Evolutionary conservation across 2,329 filamentous ascomycete genomes (phyloP).

Genomic region (Penicillium sp.): DNA sequence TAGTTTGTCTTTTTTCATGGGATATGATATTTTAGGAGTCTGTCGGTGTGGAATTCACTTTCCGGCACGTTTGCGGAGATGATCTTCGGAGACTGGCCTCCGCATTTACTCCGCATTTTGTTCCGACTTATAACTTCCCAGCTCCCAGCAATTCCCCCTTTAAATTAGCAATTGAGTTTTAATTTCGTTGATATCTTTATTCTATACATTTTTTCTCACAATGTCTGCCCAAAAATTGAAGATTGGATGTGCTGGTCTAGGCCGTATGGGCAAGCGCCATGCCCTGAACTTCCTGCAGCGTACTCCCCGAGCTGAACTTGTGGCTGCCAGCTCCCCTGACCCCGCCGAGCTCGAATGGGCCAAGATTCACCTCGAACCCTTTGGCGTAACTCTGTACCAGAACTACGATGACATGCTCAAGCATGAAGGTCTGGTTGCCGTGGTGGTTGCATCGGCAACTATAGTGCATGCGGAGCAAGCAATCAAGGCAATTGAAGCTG

Average conservation of each 20-base stretch:
- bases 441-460: slow-evolving; percentile 56
- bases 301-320: slow-evolving; percentile 49
- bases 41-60: slow-evolving; percentile 19
- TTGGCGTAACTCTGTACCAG: slow-evolving; percentile 52
- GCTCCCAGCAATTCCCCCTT: background rate
- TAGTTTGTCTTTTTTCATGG: background rate
- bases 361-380: slow-evolving; percentile 49
- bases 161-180: background rate
- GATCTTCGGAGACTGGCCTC: slow-evolving; percentile 20
- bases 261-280: slow-evolving; percentile 52
- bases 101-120: slow-evolving; percentile 19
- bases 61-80: slow-evolving; percentile 15
- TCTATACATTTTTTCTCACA: background rate
- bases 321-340: slow-evolving; percentile 50
- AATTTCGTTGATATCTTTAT: background rate
- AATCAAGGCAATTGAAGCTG: slow-evolving; percentile 55
- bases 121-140: background rate
- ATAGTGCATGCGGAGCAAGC: slow-evolving; percentile 57
- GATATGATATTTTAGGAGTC: background rate
- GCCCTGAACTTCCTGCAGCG: slow-evolving; percentile 49
- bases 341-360: slow-evolving; percentile 51
- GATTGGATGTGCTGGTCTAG: slow-evolving; percentile 50
- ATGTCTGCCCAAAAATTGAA: slow-evolving; percentile 39
- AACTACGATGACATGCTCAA: slow-evolving; percentile 58
- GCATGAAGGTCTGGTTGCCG: slow-evolving; percentile 54